These are phyloP conservation scores for Flaveria ramosissima DNA, from an alignment of 129 eudicot genomes.

Conservation along the genomic window DNA sequence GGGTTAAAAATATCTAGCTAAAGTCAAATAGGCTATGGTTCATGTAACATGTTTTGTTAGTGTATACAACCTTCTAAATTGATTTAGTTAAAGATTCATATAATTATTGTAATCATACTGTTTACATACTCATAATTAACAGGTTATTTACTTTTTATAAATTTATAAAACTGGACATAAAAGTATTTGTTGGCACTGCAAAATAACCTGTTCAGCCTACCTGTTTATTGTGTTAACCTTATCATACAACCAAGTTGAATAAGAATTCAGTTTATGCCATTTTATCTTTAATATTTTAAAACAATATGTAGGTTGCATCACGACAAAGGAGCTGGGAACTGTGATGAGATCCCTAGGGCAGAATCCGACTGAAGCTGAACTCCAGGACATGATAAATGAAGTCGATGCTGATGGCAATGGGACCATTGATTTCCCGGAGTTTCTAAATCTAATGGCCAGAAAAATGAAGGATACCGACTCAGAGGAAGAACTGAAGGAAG, in stretches of 20 bases:
- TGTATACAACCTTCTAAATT: not conserved
- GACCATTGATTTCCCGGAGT: constrained; percentile 44
- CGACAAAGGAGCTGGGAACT: constrained; percentile 45
- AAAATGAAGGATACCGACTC: constrained; percentile 48
- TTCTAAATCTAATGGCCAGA: constrained; percentile 43
- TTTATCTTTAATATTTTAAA: not conserved
- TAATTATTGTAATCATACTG: not conserved
- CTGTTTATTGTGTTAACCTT: not conserved
- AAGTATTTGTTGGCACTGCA: not conserved
- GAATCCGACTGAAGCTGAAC: constrained; percentile 46
- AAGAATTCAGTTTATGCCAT: not conserved
- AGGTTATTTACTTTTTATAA: not conserved
- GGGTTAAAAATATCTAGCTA: not conserved
- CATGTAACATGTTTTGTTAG: not conserved
- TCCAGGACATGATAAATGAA: constrained; percentile 46
- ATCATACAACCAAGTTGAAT: not conserved
- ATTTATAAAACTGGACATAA: not conserved
- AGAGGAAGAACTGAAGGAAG: constrained; percentile 46
- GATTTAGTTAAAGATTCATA: not conserved
- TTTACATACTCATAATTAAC: not conserved
- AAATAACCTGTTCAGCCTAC: not conserved
- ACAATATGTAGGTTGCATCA: constrained; percentile 36
- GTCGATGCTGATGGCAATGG: constrained; percentile 47
- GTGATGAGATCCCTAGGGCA: constrained; percentile 47
- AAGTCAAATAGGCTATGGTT: not conserved